Base-by-base conservation (phyloP, 257 asterid genomes). In the Ehretia macrophylla region DNA sequence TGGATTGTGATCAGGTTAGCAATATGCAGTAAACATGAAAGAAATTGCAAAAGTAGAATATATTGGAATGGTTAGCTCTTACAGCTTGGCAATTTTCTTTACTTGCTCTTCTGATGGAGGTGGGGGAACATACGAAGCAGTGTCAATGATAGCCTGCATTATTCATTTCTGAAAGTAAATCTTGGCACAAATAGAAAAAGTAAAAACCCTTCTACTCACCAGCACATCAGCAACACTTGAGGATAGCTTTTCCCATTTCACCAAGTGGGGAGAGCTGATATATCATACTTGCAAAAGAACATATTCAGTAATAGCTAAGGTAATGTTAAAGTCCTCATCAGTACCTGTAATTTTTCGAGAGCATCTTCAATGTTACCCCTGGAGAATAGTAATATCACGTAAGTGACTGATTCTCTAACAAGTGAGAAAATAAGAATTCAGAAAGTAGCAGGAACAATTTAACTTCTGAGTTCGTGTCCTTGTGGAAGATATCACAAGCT, bases 301-400 rank as follows among this genome's bases (percentile, higher is more conserved):
- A 65, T 59, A 58, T 60, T 17, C 27, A 68, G 19, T 47, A 37
- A 45, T 67, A 66, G 72, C 77, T 60, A 74, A 59, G 64, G 59
- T 46, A 56, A 67, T 64, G 47, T 67, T 39, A 65, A 47, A 60
- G 46, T 63, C 27, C 61, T 56, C 32, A 55, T 55, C 69, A 79
- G 58, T 81, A 87, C 96, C 97, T 90, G 96, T 78, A 90, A 71
- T 75, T 90, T 87, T 11, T 78, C 83, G 77, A 85, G 69, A 49
- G 97, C 95, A 75, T 90, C 96, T 77, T 87, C 97, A 18, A 79
- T 64, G 65, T 90, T 90, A 45, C 94, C 84, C 89, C 95, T 90
- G 76, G 19, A 78, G 37, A 56, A 45, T 14, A 55, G 62, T 52
- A 21, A 52, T 51, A 50, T 23, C 37, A 53, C 10, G 68, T 67